phyloP scores from a whole-genome alignment of 23 red algal species.

The Agarophyton chilense region DNA sequence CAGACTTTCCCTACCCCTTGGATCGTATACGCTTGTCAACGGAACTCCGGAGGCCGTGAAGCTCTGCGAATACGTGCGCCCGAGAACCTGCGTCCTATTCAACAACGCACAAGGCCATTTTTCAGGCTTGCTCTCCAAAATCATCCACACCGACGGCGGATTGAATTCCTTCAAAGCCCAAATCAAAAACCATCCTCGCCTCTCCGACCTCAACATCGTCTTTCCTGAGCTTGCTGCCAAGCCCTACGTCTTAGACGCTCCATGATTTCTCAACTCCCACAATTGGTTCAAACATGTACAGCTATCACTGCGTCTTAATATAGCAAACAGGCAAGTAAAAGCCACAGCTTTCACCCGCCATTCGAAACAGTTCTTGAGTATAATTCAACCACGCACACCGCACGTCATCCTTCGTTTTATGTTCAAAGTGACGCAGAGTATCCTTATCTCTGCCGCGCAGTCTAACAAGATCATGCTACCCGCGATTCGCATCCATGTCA shows the following conservation, averaged over 20 bases:
- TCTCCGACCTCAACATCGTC: not conserved
- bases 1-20: not conserved
- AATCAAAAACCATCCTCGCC: not conserved
- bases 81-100: conserved; percentile 20
- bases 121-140: not conserved
- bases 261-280: not conserved
- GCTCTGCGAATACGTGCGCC: conserved; percentile 13
- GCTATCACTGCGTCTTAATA: too few species aligned
- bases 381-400: too few species aligned
- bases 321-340: too few species aligned
- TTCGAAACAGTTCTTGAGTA: too few species aligned
- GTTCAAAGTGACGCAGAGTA: too few species aligned
- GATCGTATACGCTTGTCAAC: conserved; percentile 25
- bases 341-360: too few species aligned
- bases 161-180: not conserved
- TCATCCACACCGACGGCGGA: conserved; percentile 2
- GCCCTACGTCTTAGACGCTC: not conserved
- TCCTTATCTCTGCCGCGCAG: too few species aligned
- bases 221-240: not conserved
- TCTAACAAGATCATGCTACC: too few species aligned
- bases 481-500: too few species aligned
- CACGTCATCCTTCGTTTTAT: too few species aligned
- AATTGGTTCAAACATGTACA: too few species aligned
- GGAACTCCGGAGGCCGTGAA: conserved; percentile 17
- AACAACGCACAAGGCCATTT: conserved; percentile 15